phyloP scores from a whole-genome alignment of 805 yeast genomes.

The Jamesozyma hellenica region DNA sequence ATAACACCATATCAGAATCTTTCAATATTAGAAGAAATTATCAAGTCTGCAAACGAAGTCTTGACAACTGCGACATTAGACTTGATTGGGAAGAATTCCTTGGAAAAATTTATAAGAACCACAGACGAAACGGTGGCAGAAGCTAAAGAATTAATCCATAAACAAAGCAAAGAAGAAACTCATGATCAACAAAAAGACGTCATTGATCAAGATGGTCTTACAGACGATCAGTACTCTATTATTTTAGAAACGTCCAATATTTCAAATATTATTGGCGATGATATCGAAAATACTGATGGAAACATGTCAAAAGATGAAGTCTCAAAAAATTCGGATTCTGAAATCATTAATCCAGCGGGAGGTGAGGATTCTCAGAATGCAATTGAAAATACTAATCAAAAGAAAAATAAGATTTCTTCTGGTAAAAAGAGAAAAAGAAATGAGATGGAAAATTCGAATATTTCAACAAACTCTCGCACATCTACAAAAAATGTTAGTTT shows the following conservation, averaged over 20 bases:
- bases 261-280: background rate
- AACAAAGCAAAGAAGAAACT: constrained; percentile 1
- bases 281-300: background rate
- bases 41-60: constrained; percentile 22
- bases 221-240: constrained; percentile 16
- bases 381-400: no score
- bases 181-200: background rate
- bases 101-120: constrained; percentile 23
- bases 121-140: constrained; percentile 8
- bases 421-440: constrained; percentile 8
- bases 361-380: no score
- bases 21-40: constrained; percentile 20
- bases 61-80: constrained; percentile 29
- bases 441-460: constrained; percentile 4
- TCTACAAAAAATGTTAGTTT: constrained; percentile 9
- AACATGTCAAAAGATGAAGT: no score
- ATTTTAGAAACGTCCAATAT: constrained; percentile 12
- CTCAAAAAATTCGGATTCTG: no score
- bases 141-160: constrained; percentile 5
- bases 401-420: no score
- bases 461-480: background rate
- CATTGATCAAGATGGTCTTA: constrained; percentile 2
- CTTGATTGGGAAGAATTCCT: constrained; percentile 27
- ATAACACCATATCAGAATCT: constrained; percentile 30
- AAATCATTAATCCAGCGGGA: no score